Evolutionary conservation across 176 grass and related monocot species (phyloP).

Genomic region (Oryza longistaminata): DNA sequence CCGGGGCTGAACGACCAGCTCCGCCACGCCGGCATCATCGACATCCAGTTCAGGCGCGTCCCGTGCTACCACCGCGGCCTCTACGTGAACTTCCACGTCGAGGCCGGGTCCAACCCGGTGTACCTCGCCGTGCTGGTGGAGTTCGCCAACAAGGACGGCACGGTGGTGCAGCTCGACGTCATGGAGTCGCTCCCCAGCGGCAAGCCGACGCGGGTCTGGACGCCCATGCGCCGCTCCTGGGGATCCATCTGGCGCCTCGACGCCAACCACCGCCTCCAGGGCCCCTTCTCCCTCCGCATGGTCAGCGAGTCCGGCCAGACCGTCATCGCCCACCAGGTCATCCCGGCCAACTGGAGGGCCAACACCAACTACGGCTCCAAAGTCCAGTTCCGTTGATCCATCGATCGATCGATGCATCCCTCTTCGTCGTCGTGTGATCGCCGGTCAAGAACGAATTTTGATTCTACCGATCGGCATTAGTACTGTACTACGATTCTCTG

Average conservation of each 20-base stretch:
- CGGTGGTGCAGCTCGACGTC: slow-evolving; percentile 43
- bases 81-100: slow-evolving; percentile 52
- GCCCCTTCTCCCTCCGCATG: slow-evolving; percentile 63
- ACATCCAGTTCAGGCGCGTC: slow-evolving; percentile 49
- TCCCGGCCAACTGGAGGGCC: slow-evolving; percentile 57
- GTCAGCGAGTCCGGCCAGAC: slow-evolving; percentile 28
- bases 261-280: slow-evolving; percentile 47
- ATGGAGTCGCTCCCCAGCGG: slow-evolving; percentile 6
- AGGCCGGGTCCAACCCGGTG: slow-evolving; percentile 54
- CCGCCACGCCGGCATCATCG: slow-evolving; percentile 60
- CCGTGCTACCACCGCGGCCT: slow-evolving; percentile 39
- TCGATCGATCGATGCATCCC: background rate
- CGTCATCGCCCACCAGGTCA: slow-evolving; percentile 50
- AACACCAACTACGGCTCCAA: slow-evolving; percentile 49
- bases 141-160: slow-evolving; percentile 58
- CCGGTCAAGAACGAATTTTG: background rate
- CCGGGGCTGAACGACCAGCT: slow-evolving; percentile 43
- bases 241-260: slow-evolving; percentile 62
- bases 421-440: background rate
- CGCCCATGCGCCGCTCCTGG: slow-evolving; percentile 52
- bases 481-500: background rate
- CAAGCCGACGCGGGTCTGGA: slow-evolving; percentile 37
- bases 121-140: slow-evolving; percentile 60
- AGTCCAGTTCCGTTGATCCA: slow-evolving; percentile 39
- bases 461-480: background rate